Percentiles rank a stretch among this genome's conserved stretches.
These are phyloP conservation scores for Acanthamoeba triangularis DNA, from an alignment of 208 protist genomes.

Conservation along the genomic window DNA sequence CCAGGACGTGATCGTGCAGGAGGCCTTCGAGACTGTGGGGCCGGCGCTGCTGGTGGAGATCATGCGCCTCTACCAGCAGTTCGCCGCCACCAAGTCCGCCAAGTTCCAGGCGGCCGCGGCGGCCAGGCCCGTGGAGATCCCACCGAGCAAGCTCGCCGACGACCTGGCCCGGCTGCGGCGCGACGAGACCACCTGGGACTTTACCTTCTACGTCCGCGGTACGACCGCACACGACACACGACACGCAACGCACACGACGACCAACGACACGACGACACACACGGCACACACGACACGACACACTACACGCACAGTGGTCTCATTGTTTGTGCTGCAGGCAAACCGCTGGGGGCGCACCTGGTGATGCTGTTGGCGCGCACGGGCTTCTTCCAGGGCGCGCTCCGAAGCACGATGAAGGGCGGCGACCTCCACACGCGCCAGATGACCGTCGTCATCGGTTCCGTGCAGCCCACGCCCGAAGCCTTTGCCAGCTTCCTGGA, in stretches of 20 bases:
- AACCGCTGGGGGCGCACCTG: background rate
- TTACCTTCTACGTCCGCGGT: slow-evolving; percentile 16
- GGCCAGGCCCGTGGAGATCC: background rate
- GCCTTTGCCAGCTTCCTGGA: slow-evolving; percentile 29
- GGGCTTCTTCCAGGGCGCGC: slow-evolving; percentile 17
- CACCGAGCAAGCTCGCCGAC: background rate
- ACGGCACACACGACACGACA: no score
- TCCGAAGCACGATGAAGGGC: slow-evolving; percentile 4
- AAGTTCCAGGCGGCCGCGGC: background rate
- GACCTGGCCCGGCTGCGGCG: background rate
- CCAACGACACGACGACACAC: no score
- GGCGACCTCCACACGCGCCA: background rate
- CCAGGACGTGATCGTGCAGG: slow-evolving; percentile 22
- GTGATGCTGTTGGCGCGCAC: background rate
- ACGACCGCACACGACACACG: background rate
- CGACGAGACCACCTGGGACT: background rate
- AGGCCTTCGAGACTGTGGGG: background rate
- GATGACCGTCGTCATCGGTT: background rate
- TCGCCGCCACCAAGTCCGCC: background rate
- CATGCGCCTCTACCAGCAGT: slow-evolving; percentile 40
- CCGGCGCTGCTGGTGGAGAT: slow-evolving; percentile 31
- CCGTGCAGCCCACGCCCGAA: background rate
- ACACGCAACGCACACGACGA: no score
- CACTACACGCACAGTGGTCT: background rate
- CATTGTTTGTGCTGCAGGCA: background rate